Evolutionary conservation across 768 basidiomycete species (phyloP).

Genomic region (Daedaleopsis nitida): DNA sequence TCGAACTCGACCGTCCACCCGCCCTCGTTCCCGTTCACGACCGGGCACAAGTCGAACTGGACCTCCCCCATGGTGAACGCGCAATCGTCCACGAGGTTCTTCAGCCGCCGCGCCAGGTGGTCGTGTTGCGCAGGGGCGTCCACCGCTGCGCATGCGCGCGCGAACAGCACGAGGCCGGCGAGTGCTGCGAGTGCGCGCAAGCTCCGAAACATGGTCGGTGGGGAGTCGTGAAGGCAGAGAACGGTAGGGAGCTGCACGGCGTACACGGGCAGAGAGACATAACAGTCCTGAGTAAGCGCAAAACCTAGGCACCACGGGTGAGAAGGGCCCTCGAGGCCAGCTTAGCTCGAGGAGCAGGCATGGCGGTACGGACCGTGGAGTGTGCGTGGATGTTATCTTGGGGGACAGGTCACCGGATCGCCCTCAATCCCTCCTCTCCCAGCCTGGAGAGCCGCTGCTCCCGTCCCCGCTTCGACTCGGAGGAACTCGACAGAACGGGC

Average conservation of each 20-base stretch:
- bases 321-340: background rate
- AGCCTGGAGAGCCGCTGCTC: slow-evolving; percentile 8
- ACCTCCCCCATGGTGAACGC: slow-evolving; percentile 25
- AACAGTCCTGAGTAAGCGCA: background rate
- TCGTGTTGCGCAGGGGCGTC: background rate
- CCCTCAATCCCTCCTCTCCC: background rate
- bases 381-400: slow-evolving; percentile 17
- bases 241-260: background rate
- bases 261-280: too few species aligned
- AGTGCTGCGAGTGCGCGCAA: slow-evolving; percentile 4
- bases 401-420: slow-evolving; percentile 20
- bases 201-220: slow-evolving; percentile 4
- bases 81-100: slow-evolving; percentile 26
- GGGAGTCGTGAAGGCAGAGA: background rate
- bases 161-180: slow-evolving; percentile 9
- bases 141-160: slow-evolving; percentile 2
- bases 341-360: slow-evolving; percentile 4
- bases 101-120: slow-evolving; percentile 2
- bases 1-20: slow-evolving; percentile 22
- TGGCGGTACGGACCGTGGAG: slow-evolving; percentile 10
- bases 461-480: slow-evolving; percentile 5
- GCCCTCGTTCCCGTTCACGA: slow-evolving; percentile 24
- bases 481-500: background rate
- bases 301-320: background rate
- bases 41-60: slow-evolving; percentile 33